Percentiles rank a stretch among this genome's conserved stretches.
Evolutionary conservation across 2,329 filamentous ascomycete species (phyloP).

Genomic region (Elsinoe necatrix): DNA sequence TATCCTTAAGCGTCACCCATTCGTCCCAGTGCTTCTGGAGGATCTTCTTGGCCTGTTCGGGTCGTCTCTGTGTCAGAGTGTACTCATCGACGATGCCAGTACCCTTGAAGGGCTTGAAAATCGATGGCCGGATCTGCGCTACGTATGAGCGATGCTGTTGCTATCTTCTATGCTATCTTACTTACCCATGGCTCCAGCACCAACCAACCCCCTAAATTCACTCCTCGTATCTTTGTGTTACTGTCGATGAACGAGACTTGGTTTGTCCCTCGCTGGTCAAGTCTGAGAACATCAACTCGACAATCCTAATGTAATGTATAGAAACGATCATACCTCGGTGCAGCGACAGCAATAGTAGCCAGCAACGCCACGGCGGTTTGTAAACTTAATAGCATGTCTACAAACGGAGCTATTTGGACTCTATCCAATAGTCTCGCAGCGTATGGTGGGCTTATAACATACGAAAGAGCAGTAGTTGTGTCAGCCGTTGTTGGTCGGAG

Average conservation of each 20-base stretch:
- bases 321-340: background rate
- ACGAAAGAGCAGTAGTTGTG: background rate
- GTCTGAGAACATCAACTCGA: background rate
- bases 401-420: background rate
- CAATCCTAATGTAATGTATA: no score
- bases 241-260: background rate
- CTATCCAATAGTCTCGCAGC: background rate
- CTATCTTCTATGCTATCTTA: no score
- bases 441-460: background rate
- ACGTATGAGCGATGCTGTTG: no score
- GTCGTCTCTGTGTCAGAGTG: conserved; percentile 20
- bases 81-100: conserved; percentile 22
- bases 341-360: background rate
- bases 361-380: background rate
- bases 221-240: conserved; percentile 19
- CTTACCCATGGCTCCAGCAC: conserved; percentile 21
- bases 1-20: conserved; percentile 44
- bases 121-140: conserved; percentile 10
- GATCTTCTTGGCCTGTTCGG: conserved; percentile 17
- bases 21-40: conserved; percentile 22
- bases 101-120: conserved; percentile 16
- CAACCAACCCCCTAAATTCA: conserved; percentile 23
- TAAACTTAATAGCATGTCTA: background rate
- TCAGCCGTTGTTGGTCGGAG: background rate
- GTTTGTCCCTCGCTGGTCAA: background rate